Evolutionary conservation across 1,284 basidiomycete species (phyloP), one percentile per base, ranked within the genome.

Genomic region (Pyrrhoderma lamaoense): DNA sequence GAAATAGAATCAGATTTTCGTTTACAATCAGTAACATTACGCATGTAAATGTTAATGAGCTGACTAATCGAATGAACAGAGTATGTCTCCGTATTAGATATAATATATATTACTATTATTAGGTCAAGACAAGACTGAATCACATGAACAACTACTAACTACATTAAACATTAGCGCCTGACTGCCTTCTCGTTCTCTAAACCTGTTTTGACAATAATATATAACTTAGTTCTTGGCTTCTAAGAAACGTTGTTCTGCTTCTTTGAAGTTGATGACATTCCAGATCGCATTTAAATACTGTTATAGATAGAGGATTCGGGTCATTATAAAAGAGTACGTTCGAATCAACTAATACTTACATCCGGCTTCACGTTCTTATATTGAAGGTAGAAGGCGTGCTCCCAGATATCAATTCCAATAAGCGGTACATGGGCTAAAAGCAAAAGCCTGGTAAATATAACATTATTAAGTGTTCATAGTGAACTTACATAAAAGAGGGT

Each of bases 321-420:
- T 1, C 3, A 46, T 3, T 27, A 47, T 8, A 40, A 18, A 37
- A 35, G 49, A 27, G 35, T 39, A 51, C 23, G n/a, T n/a, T n/a
- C n/a, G n/a, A n/a, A n/a, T n/a, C n/a, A n/a, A n/a, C n/a, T 25
- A 11, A 35, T 14, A 76, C 89, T 70, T 63, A 92, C 89, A 63
- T 94, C 88, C 45, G 79, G 80, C 73, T 93, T 94, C 61, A 91
- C 89, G 66, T 94, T 93, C 74, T 89, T 82, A 75, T 93, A 93
- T 75, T 94, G 85, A 51, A 94, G 80, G 73, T 93, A 94, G 67
- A 85, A 87, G 11, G 85, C 80, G 69, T 93, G 90, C 68, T 92
- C 89, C 94, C 96, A 98, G 64, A 97, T 89, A 70, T 99, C 96
- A 59, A 98, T 85, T 55, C 95, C 96, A 64, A 99, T 82, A 64